These are phyloP conservation scores for Ephemerocybe angulata DNA, from an alignment of 768 basidiomycete species.

Conservation along the genomic window DNA sequence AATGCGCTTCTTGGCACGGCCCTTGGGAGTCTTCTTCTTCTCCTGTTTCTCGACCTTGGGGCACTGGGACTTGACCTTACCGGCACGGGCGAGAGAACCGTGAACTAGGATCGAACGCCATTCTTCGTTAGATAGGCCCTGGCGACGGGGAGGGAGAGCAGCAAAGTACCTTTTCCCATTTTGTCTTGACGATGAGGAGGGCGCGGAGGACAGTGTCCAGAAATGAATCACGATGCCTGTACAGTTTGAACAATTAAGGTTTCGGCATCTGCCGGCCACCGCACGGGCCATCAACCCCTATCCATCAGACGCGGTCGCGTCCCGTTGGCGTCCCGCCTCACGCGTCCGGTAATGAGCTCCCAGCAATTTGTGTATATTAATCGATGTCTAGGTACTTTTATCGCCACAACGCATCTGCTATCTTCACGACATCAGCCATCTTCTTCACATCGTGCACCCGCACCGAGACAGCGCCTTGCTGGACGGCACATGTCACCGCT, in stretches of 20 bases:
- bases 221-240: conserved; percentile 32
- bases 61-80: conserved; percentile 98
- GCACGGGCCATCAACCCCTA: too few species aligned
- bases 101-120: conserved; percentile 67
- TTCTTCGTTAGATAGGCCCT: conserved; percentile 2
- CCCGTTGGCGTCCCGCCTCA: too few species aligned
- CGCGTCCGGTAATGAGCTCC: too few species aligned
- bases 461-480: conserved; percentile 68
- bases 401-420: conserved; percentile 60
- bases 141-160: conserved; percentile 11
- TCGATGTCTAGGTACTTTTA: neutral
- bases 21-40: conserved; percentile 98
- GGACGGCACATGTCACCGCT: conserved; percentile 67
- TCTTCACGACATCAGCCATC: conserved; percentile 68
- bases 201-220: conserved; percentile 28
- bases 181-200: conserved; percentile 55
- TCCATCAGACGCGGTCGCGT: too few species aligned
- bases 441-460: conserved; percentile 79
- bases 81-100: conserved; percentile 99
- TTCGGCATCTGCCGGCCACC: conserved; percentile 23
- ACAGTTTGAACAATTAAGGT: conserved; percentile 39
- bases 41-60: conserved; percentile 98
- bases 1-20: conserved; percentile 95
- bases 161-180: conserved; percentile 66
- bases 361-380: neutral